Base-by-base conservation (phyloP, 805 yeast genomes). In the Spathaspora gorwiae region DNA sequence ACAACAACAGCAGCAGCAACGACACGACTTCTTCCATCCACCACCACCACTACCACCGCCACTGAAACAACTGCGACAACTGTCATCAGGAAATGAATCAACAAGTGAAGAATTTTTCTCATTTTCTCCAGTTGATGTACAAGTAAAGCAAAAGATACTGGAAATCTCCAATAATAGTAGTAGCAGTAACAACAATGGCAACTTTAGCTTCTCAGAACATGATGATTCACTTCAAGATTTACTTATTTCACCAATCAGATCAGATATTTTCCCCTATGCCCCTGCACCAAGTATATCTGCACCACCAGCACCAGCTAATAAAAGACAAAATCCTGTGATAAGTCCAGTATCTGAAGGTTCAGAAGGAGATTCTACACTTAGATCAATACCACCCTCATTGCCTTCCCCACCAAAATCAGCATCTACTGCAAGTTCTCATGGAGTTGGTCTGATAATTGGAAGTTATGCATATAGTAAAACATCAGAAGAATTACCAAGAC, bases 401-500 rank as follows among this genome's bases (percentile, higher is more conserved):
- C 34, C 32, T 10, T 57, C 56, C 46, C 62, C 63, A 11, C 54
- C 53, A 6, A 54, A 57, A 33, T 57, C 61, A 8, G 39, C 54
- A 15, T 45, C 47, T 24, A 7, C 39, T 1, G 34, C 33, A 7
- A 56, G 63, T 24, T 30, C 52, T 14, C 49, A 40, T 6, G 24
- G 24, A 19, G 53, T 62, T 2, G 64, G 62, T 26, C 62, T 56
- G 56, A 58, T 64, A 9, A 55, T 63, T 19, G 62, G 64, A n/a
- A 54, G 56, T 26, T 64, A 64, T 44, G 54, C 61, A 38, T 57
- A 59, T 47, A 60, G 62, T 40, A 55, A 51, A 39, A 62, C 62
- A 31, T 53, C 60, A 8, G 37, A 55, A 1, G 57, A 53, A 4
- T 33, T 49, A 12, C 31, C 33, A 27, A 44, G 34, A 4, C 31